Evolutionary conservation across 352 stramenopile species (phyloP), one percentile per base, ranked within the genome.

Genomic region (Aphanomyces stellatus): DNA sequence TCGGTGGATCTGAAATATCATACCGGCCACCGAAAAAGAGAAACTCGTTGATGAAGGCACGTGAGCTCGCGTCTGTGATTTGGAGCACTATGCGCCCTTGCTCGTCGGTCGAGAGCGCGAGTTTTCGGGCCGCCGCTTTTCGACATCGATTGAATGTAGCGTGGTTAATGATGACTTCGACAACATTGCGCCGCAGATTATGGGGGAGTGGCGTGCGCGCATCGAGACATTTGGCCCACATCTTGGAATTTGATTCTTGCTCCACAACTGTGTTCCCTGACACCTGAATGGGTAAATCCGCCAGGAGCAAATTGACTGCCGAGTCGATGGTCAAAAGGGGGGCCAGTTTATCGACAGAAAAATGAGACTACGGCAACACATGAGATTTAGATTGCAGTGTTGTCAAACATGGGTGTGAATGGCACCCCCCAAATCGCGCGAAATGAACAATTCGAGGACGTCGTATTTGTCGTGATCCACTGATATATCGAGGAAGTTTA

Each of bases 21-120:
- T 59, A 59, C 17, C 51, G 51, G 15, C 27, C 51, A 40, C 51
- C 30, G 34, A 59, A 40, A 15, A 59, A 35, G 51, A 59, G 51
- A 19, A 35, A n/a, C 8, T 59, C 51, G 27, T 59, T 35, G 51
- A 59, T 35, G 51, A 40, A 34, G 15, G 30, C 13, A 2, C 51
- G 10, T 31, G 51, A 35, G 3, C 17, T 17, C 7, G 27, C 24
- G 31, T 59, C 51, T 4, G 51, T 31, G 13, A 40, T 40, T n/a
- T 30, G 24, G 8, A 34, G 31, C 10, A 17, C 2, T 34, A 13
- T 15, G 7, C 51, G 51, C 27, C 51, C 51, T 25, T 59, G 17
- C 17, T n/a, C 27, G 31, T 59, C 51, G 4, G 30, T 59, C 4
- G 37, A 11, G 37, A n/a, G n/a, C n/a, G 37, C 37, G 11, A 46